Evolutionary conservation across 2,329 filamentous ascomycete genomes (phyloP), one percentile per base, ranked within the genome.

Genomic region (Fusarium denticulatum): DNA sequence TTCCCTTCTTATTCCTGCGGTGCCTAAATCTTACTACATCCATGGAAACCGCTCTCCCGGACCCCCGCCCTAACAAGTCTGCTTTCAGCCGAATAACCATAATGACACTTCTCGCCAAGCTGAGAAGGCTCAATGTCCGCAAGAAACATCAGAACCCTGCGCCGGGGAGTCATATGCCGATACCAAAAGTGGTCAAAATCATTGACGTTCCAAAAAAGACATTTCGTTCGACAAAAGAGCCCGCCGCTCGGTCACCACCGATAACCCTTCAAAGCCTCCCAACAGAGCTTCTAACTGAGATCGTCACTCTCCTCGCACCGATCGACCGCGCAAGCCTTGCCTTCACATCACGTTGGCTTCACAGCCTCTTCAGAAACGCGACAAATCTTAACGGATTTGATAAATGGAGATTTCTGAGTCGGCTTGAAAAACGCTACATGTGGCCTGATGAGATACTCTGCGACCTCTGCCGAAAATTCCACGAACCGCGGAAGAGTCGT

Each of bases 191-290:
- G 9, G 47, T 20, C 16, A 0, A 4, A 3, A 34, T 6, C 16
- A 13, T 13, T 7, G 16, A 24, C 10, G 7, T 5, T 6, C 18
- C 16, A 11, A 6, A 14, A 32, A 11, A 16, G 16, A 4, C 4
- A 24, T 3, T 6, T 24, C 12, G 6, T 12, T 9, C 9, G 10
- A 10, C 3, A 26, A 36, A 52, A 7, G 7, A 12, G 12, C 5
- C n/a, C 7, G 6, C 8, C 10, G n/a, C 34, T 36, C 2, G 8
- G 10, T 12, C 18, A 26, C 18, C 32, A 6, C n/a, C 0, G 5
- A 16, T 7, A 26, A n/a, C 7, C 11, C 20, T 50, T 2, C 42
- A 24, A 15, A n/a, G 4, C 1, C 32, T 59, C 4, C 32, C 56
- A 4, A 8, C 6, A 14, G 43, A 59, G 22, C 32, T 52, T 12